A percentile compares a stretch with the other conserved stretches of the same genome.
Conservation (phyloP, 148 eudicot species). For the Silene uniflora region DNA sequence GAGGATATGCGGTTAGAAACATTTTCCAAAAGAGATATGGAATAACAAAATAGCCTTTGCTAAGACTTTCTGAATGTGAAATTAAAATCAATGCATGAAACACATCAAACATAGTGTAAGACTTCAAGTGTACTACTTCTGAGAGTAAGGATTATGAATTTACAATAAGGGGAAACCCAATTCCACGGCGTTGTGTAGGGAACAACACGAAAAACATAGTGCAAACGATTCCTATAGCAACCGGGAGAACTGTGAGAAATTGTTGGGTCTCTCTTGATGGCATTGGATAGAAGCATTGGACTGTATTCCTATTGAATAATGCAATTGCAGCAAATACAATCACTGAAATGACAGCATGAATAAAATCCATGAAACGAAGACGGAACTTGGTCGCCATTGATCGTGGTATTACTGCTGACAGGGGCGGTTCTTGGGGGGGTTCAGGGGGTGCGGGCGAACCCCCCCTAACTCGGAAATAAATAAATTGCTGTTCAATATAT, state of each 20-base stretch:
- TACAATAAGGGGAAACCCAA: constrained; percentile 53
- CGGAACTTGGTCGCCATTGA: constrained; percentile 38
- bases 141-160: background rate
- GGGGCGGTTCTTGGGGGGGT: too few species aligned
- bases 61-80: too few species aligned
- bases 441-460: too few species aligned
- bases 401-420: constrained; percentile 37
- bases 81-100: too few species aligned
- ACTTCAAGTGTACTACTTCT: too few species aligned
- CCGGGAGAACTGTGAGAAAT: constrained; percentile 52
- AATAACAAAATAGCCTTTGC: too few species aligned
- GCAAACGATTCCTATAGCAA: constrained; percentile 57
- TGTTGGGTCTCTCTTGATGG: constrained; percentile 48
- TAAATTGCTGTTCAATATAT: too few species aligned
- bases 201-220: constrained; percentile 64
- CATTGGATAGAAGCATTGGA: constrained; percentile 53
- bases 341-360: constrained; percentile 63
- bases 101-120: too few species aligned
- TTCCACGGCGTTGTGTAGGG: constrained; percentile 66
- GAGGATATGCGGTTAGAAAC: too few species aligned
- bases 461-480: too few species aligned
- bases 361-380: constrained; percentile 45
- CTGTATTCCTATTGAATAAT: constrained; percentile 56
- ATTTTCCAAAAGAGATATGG: too few species aligned
- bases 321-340: constrained; percentile 60